Base-by-base conservation (phyloP, 805 yeast species). In the Candida oleophila region DNA sequence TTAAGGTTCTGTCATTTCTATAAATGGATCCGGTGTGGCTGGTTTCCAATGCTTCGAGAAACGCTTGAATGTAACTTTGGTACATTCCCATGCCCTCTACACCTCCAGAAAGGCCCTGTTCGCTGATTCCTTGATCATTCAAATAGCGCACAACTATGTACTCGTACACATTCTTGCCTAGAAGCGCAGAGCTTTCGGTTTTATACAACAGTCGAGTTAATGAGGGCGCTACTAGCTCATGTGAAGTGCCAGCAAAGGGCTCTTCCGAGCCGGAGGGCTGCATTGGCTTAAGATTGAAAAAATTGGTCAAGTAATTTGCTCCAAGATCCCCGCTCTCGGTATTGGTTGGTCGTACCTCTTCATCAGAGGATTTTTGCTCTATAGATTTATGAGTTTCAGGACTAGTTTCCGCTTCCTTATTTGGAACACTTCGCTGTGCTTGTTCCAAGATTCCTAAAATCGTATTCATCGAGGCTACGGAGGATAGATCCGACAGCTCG, bases 101-200 rank as follows among this genome's bases (percentile, higher is more conserved):
- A 16, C 21, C 39, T 12, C 39, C 39, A 4, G 20, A 20, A 19
- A 15, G 39, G 4, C 39, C 39, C 5, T 22, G 39, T 16, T 36
- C 39, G 22, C 39, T 36, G 39, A 36, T 22, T 14, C 39, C 39
- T 16, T 36, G 22, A 19, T 36, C 39, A 16, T 36, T 36, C 39
- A 36, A 36, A 19, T 36, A 36, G 12, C 39, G 39, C 22, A 36
- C 39, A 8, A 36, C 12, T 20, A 36, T 36, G 14, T 36, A 36
- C 25, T 48, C 46, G 21, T 53, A 49, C 2, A 55, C 22, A 16
- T 54, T 54, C 42, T 47, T 44, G 3, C 61, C 61, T 15, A 50
- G 35, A 8, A 38, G 33, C 3, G 49, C 43, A 9, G 45, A 37
- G 14, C 16, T 20, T 14, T 16, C 19, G 28, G 44, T 16, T 19